A percentile compares a stretch with the other conserved stretches of the same genome.
phyloP scores from a whole-genome alignment of 306 rosid species.

The Cicer arietinum region DNA sequence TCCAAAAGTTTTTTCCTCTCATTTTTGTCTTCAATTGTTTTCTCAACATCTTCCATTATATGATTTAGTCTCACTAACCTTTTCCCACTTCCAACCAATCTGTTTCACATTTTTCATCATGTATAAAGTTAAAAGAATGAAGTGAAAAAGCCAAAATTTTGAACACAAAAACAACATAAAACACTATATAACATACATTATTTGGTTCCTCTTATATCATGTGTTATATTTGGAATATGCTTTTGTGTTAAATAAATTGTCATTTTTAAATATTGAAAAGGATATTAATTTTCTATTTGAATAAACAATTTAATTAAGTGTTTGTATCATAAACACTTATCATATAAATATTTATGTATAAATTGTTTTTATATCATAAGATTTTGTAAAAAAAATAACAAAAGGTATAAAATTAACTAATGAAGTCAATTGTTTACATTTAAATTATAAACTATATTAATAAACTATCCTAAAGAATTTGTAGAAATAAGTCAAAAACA shows the following conservation, averaged over 20 bases:
- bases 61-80: constrained; percentile 67
- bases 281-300: background rate
- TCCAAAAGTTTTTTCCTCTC: constrained; percentile 71
- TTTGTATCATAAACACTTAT: too few relatives aligned
- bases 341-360: too few relatives aligned
- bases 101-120: constrained; percentile 42
- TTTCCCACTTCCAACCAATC: constrained; percentile 52
- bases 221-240: background rate
- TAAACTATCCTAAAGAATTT: too few relatives aligned
- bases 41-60: constrained; percentile 72
- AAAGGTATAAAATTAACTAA: too few relatives aligned
- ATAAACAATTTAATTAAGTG: too few relatives aligned
- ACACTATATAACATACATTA: background rate
- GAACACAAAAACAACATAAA: constrained; percentile 18
- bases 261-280: background rate
- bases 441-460: too few relatives aligned
- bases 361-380: too few relatives aligned
- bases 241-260: too few relatives aligned
- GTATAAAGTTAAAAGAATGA: constrained; percentile 5
- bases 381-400: too few relatives aligned
- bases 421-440: too few relatives aligned
- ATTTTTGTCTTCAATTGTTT: constrained; percentile 57
- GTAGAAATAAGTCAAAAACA: too few relatives aligned
- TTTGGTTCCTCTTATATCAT: background rate
- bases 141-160: background rate